Conservation (phyloP, 257 asterid genomes). For the Misopates orontium region DNA sequence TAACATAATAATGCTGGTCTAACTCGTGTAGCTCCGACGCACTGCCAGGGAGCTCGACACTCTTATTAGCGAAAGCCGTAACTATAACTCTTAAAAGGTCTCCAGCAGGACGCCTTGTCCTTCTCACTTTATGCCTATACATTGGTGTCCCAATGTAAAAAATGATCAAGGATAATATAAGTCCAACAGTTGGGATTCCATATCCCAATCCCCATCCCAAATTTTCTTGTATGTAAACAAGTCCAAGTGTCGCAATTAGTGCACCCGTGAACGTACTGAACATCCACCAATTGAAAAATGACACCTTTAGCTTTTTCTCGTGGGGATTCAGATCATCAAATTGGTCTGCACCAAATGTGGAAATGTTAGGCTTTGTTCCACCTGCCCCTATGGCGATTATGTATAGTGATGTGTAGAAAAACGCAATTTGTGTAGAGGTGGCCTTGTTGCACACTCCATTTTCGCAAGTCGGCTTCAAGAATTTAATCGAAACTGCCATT, state of each 20-base stretch:
- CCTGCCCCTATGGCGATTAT: conserved; percentile 83
- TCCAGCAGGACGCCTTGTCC: conserved; percentile 55
- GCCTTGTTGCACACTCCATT: conserved; percentile 76
- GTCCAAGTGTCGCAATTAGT: conserved; percentile 66
- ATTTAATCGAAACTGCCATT: conserved; percentile 64
- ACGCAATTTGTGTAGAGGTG: conserved; percentile 50
- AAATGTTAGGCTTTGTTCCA: conserved; percentile 87
- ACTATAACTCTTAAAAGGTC: conserved; percentile 53
- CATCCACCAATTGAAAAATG: conserved; percentile 98
- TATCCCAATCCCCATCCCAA: conserved; percentile 85
- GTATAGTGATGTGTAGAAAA: conserved; percentile 80
- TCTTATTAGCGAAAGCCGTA: conserved; percentile 54
- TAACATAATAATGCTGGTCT: conserved; percentile 50
- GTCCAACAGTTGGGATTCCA: conserved; percentile 75
- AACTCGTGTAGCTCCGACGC: conserved; percentile 63
- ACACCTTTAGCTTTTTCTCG: conserved; percentile 68
- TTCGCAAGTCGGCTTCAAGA: conserved; percentile 58
- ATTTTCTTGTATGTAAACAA: conserved; percentile 83
- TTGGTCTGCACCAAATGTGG: conserved; percentile 92
- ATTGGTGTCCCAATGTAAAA: conserved; percentile 68
- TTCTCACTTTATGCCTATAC: conserved; percentile 72
- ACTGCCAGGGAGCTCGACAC: conserved; percentile 38
- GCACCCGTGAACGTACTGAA: conserved; percentile 79
- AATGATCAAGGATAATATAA: conserved; percentile 50
- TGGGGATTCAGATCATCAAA: conserved; percentile 68